A percentile compares a stretch with the other conserved stretches of the same genome.
Evolutionary conservation across 352 stramenopile species (phyloP).

Genomic region (Pythium monospermum): DNA sequence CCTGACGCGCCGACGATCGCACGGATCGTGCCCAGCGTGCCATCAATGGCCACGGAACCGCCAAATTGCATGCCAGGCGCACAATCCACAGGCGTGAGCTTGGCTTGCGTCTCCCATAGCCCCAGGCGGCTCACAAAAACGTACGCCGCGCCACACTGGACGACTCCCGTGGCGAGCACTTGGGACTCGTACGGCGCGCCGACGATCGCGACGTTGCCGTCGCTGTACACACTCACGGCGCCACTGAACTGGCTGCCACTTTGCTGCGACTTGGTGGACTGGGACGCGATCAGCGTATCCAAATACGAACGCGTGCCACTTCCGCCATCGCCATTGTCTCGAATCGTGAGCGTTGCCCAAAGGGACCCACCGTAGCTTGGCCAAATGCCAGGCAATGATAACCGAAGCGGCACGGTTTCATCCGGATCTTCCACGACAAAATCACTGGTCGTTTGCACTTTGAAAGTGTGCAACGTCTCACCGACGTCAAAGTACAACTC

Average conservation of each 20-base stretch:
- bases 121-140: slow-evolving; percentile 61
- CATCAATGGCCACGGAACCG: slow-evolving; percentile 64
- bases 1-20: slow-evolving; percentile 72
- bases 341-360: slow-evolving; percentile 85
- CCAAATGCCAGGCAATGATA: slow-evolving; percentile 92
- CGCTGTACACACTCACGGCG: slow-evolving; percentile 57
- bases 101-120: slow-evolving; percentile 63
- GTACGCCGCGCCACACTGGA: slow-evolving; percentile 60
- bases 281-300: slow-evolving; percentile 41
- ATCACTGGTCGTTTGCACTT: slow-evolving; percentile 87
- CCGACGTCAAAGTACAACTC: slow-evolving; percentile 61
- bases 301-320: slow-evolving; percentile 68
- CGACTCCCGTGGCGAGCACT: neutral
- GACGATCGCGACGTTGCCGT: slow-evolving; percentile 60
- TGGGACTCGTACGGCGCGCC: slow-evolving; percentile 51
- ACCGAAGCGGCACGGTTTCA: slow-evolving; percentile 86
- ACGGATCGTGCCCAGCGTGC: slow-evolving; percentile 44
- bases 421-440: slow-evolving; percentile 88
- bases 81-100: slow-evolving; percentile 45
- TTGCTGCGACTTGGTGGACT: slow-evolving; percentile 21
- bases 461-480: slow-evolving; percentile 50
- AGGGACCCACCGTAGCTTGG: slow-evolving; percentile 83
- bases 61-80: slow-evolving; percentile 49
- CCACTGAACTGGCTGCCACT: slow-evolving; percentile 39
- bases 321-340: slow-evolving; percentile 89